Percentiles rank a stretch among this genome's conserved stretches.
Conservation (phyloP, 169 alveolate genomes). For the Babesia ovata region DNA sequence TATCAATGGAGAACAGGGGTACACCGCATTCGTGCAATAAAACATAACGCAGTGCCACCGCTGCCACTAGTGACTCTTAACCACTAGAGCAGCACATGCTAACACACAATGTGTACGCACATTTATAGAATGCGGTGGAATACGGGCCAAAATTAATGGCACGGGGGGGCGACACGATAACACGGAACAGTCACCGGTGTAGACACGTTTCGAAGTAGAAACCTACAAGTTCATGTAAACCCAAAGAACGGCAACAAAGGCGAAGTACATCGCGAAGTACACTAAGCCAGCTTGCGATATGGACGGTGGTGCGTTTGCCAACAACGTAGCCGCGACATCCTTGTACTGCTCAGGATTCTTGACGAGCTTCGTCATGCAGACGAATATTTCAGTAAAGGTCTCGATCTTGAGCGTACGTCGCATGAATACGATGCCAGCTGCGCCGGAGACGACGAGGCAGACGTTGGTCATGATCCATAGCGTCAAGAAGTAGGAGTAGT, state of each 20-base stretch:
- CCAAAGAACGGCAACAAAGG: not conserved
- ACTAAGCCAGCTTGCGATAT: not conserved
- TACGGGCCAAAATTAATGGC: no score
- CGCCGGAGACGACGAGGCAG: not conserved
- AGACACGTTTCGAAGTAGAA: not conserved
- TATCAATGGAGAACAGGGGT: not conserved
- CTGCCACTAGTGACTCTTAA: not conserved
- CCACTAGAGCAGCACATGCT: not conserved
- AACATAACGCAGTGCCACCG: not conserved
- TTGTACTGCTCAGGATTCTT: not conserved
- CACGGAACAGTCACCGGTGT: not conserved
- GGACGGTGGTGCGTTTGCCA: not conserved
- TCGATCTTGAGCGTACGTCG: not conserved
- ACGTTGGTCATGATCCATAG: constrained; percentile 20
- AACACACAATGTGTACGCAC: not conserved
- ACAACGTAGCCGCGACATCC: constrained; percentile 2
- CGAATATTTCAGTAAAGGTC: not conserved
- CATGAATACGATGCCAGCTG: constrained; percentile 6
- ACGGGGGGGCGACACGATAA: no score
- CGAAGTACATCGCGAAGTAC: constrained; percentile 21
- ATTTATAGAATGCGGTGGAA: no score
- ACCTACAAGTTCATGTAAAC: constrained; percentile 17
- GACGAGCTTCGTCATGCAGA: not conserved
- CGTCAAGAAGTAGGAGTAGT: not conserved
- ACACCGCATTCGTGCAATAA: not conserved